phyloP scores from a whole-genome alignment of 2,329 filamentous ascomycete species.

The Diaporthe australafricana region DNA sequence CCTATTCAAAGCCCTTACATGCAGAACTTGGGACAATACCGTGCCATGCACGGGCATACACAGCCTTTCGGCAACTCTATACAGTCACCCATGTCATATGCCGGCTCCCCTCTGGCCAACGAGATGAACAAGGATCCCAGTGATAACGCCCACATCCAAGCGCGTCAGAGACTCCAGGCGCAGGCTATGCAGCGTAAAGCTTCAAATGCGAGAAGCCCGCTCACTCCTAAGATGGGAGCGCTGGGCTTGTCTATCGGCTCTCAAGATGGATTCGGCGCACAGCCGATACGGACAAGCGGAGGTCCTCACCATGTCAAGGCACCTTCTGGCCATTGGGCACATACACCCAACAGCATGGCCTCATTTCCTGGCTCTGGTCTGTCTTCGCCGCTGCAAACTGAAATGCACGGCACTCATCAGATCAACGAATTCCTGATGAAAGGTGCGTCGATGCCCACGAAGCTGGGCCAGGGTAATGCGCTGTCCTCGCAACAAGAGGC shows the following conservation, averaged over 20 bases:
- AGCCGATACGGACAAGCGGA: constrained; percentile 79
- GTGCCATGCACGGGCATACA: constrained; percentile 70
- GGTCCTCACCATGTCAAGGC: constrained; percentile 79
- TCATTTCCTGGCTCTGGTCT: constrained; percentile 92
- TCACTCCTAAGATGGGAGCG: constrained; percentile 87
- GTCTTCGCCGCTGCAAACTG: constrained; percentile 80
- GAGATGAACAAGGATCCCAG: constrained; percentile 61
- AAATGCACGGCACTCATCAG: constrained; percentile 74
- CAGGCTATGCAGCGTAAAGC: constrained; percentile 78
- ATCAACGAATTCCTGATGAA: constrained; percentile 92
- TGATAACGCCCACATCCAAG: constrained; percentile 67
- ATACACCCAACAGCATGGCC: constrained; percentile 83
- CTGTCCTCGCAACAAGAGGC: constrained; percentile 83
- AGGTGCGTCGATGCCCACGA: constrained; percentile 89
- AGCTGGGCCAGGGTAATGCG: constrained; percentile 67
- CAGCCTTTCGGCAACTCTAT: constrained; percentile 67
- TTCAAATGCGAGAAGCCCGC: constrained; percentile 80
- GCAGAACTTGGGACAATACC: constrained; percentile 81
- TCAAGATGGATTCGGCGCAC: constrained; percentile 78
- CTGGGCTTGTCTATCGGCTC: constrained; percentile 77
- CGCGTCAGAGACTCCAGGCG: constrained; percentile 67
- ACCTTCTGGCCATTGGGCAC: constrained; percentile 89
- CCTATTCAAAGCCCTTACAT: constrained; percentile 93
- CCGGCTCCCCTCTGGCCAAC: constrained; percentile 61
- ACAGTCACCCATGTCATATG: constrained; percentile 63